These are phyloP conservation scores for Hanseniaspora mollemarum DNA, from an alignment of 805 yeast genomes.

Conservation along the genomic window DNA sequence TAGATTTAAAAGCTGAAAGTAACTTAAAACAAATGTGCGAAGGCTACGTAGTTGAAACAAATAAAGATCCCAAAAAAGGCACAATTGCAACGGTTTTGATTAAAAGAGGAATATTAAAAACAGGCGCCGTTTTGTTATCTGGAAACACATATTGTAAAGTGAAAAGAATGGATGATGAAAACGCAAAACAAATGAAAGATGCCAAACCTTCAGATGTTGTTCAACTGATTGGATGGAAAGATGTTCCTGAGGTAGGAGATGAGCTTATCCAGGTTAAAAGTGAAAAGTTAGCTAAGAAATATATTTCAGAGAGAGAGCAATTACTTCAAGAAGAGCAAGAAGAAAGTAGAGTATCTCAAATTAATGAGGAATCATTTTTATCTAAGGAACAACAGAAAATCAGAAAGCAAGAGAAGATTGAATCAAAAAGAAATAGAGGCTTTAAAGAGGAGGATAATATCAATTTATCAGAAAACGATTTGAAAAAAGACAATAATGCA, in stretches of 20 bases:
- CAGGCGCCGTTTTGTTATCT: conserved; percentile 68
- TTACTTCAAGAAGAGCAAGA: conserved; percentile 49
- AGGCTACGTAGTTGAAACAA: conserved; percentile 85
- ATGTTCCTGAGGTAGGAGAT: conserved; percentile 84
- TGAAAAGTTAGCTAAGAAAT: conserved; percentile 68
- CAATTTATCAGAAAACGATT: conserved; percentile 28
- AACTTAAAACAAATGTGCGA: conserved; percentile 39
- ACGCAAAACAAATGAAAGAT: conserved; percentile 48
- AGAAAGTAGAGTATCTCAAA: conserved; percentile 50
- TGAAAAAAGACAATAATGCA: conserved; percentile 25
- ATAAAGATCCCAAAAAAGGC: conserved; percentile 71
- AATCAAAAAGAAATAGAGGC: conserved; percentile 33
- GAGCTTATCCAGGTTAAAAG: conserved; percentile 61
- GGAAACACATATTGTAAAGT: conserved; percentile 83
- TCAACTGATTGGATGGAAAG: conserved; percentile 90
- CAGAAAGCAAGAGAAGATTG: conserved; percentile 29
- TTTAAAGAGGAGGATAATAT: conserved; percentile 38
- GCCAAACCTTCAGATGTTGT: conserved; percentile 76
- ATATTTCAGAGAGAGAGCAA: conserved; percentile 51
- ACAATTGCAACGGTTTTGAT: conserved; percentile 75
- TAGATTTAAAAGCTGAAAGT: conserved; percentile 57
- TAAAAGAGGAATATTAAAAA: conserved; percentile 60
- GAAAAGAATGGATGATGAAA: conserved; percentile 62
- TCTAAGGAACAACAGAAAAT: conserved; percentile 35
- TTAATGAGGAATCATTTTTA: conserved; percentile 42